These are phyloP conservation scores for Centrapalus pauciflorus DNA, from an alignment of 129 eudicot genomes.

Conservation along the genomic window DNA sequence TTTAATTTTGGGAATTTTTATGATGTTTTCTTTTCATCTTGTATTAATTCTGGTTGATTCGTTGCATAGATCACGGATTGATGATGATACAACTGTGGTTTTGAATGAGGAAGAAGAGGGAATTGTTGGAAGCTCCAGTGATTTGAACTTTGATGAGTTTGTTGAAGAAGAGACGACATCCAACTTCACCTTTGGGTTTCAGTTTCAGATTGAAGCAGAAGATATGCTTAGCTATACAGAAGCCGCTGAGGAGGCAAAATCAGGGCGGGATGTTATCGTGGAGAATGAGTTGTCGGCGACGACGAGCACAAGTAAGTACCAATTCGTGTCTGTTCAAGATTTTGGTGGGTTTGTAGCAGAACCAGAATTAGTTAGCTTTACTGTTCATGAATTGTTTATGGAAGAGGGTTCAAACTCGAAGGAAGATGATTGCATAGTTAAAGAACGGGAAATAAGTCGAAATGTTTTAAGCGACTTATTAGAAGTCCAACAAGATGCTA, in stretches of 20 bases:
- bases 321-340: slow-evolving; percentile 40
- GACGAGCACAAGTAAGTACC: slow-evolving; percentile 41
- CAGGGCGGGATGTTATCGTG: slow-evolving; percentile 29
- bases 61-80: slow-evolving; percentile 36
- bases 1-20: not conserved
- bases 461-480: not conserved
- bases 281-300: slow-evolving; percentile 19
- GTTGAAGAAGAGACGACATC: slow-evolving; percentile 34
- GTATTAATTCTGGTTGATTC: not conserved
- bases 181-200: slow-evolving; percentile 33
- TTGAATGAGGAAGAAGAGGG: slow-evolving; percentile 28
- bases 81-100: slow-evolving; percentile 7
- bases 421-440: slow-evolving; percentile 17
- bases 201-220: slow-evolving; percentile 22
- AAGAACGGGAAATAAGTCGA: slow-evolving; percentile 4
- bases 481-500: slow-evolving; percentile 6
- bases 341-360: slow-evolving; percentile 42
- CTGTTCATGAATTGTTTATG: slow-evolving; percentile 58
- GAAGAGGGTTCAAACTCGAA: slow-evolving; percentile 30
- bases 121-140: not conserved
- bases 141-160: slow-evolving; percentile 28
- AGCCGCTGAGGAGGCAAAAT: slow-evolving; percentile 4
- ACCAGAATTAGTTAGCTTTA: slow-evolving; percentile 44
- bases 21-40: not conserved
- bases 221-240: slow-evolving; percentile 17